Conservation (phyloP, 495 filamentous ascomycete genomes). For the Penicillium arizonense region DNA sequence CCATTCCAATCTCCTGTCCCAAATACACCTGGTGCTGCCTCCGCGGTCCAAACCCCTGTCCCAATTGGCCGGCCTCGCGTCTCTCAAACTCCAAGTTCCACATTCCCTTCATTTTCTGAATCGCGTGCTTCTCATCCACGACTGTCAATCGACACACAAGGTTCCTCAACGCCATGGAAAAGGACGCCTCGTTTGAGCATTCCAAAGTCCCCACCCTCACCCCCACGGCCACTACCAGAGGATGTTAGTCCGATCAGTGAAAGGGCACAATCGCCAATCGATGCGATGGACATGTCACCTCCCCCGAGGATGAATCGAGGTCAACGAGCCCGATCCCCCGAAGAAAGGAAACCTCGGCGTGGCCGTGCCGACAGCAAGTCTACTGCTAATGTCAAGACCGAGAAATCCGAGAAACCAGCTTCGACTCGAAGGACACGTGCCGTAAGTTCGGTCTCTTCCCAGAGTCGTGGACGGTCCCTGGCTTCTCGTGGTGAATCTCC, state of each 20-base stretch:
- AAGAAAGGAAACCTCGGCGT: constrained; percentile 22
- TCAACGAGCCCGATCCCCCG: constrained; percentile 21
- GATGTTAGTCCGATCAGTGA: constrained; percentile 57
- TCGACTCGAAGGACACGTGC: constrained; percentile 39
- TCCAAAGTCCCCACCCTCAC: constrained; percentile 42
- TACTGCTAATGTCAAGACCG: constrained; percentile 30
- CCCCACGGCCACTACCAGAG: constrained; percentile 44
- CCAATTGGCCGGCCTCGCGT: constrained; percentile 19
- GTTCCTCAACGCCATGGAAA: constrained; percentile 52
- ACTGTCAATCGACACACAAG: constrained; percentile 44
- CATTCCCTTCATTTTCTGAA: constrained; percentile 26
- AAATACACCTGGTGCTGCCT: constrained; percentile 29
- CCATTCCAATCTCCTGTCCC: constrained; percentile 21
- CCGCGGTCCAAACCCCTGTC: constrained; percentile 24
- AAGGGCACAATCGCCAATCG: constrained; percentile 39
- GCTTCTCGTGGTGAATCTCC: constrained; percentile 50
- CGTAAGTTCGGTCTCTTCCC: constrained; percentile 53
- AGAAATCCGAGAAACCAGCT: constrained; percentile 36
- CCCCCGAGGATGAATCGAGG: constrained; percentile 24
- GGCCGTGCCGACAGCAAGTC: constrained; percentile 24
- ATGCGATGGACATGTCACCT: constrained; percentile 32
- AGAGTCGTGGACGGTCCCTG: constrained; percentile 59
- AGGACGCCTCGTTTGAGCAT: constrained; percentile 36
- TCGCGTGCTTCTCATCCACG: constrained; percentile 30
- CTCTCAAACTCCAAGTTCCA: constrained; percentile 31